Evolutionary conservation across 23 red algal species (phyloP), one percentile per base, ranked within the genome.

Genomic region (Pyropia yezoensis): DNA sequence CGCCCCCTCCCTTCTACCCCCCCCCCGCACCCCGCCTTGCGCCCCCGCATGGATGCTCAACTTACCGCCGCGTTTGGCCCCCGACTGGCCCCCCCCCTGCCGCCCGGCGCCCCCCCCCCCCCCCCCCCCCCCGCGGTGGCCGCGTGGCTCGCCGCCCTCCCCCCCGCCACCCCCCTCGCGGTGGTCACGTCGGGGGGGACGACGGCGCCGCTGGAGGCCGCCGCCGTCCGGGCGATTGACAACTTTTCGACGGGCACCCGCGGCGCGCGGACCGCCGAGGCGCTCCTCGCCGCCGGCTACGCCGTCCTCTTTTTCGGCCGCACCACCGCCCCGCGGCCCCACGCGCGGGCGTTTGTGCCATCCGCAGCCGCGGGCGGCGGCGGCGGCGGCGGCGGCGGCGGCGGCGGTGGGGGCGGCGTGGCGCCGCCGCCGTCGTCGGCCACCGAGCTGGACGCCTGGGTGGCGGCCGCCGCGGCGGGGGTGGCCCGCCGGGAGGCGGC

Each of bases 181-280:
- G 26, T 96, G 6, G 58, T 96, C 22, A 89, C 71, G n/a, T 96
- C 91, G 18, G 91, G 91, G 5, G 91, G 91, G 16, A 96, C 91
- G 59, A 33, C 60, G 7, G 91, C 69, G 62, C 83, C 91, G 60
- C 61, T 96, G 29, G 91, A 96, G 64, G 21, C 52, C 27, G 30
- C 61, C 56, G 50, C 76, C 7, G 91, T 96, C 17, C 76, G 91
- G 19, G 89, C 76, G 50, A 65, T 96, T 47, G 83, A 96, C 19
- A 96, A 96, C 64, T 96, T 96, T 58, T 82, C 74, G 56, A 89
- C 91, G 14, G 91, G 91, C 15, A 76, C 71, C 30, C 74, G 91
- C 33, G 91, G 91, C 25, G 83, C 83, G 18, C 67, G 33, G 18
- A 63, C 65, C 28, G 79, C 82, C 19, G 91, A 96, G 63, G 67